These are phyloP conservation scores for Nicotiana noctiflora DNA, from an alignment of 257 asterid species.

Conservation along the genomic window DNA sequence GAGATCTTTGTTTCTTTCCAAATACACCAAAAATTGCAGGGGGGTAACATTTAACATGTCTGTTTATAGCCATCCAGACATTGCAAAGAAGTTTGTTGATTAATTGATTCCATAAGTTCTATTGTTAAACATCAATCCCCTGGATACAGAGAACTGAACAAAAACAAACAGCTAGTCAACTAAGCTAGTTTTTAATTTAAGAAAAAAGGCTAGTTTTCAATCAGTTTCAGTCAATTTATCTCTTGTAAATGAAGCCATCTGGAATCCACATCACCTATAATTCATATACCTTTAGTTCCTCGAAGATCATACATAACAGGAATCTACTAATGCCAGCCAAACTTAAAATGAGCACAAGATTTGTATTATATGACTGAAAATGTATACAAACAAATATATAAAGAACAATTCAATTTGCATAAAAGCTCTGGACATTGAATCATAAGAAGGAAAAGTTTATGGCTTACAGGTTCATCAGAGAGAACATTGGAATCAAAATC, in stretches of 20 bases:
- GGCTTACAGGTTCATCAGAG: slow-evolving; percentile 70
- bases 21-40: no score
- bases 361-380: neutral
- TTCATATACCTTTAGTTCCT: neutral
- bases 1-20: no score
- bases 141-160: neutral
- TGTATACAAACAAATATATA: neutral
- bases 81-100: neutral
- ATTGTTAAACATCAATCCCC: neutral
- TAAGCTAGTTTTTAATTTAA: neutral
- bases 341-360: neutral
- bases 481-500: slow-evolving; percentile 49
- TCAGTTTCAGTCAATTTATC: neutral
- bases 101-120: neutral
- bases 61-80: no score
- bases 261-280: neutral
- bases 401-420: neutral
- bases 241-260: neutral
- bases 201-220: neutral
- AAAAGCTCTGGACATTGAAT: neutral
- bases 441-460: neutral
- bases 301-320: neutral
- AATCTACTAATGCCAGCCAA: neutral
- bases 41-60: no score
- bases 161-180: neutral